Evolutionary conservation across 1,139 yeast genomes (phyloP).

Genomic region (Geotrichum macrosporum): DNA sequence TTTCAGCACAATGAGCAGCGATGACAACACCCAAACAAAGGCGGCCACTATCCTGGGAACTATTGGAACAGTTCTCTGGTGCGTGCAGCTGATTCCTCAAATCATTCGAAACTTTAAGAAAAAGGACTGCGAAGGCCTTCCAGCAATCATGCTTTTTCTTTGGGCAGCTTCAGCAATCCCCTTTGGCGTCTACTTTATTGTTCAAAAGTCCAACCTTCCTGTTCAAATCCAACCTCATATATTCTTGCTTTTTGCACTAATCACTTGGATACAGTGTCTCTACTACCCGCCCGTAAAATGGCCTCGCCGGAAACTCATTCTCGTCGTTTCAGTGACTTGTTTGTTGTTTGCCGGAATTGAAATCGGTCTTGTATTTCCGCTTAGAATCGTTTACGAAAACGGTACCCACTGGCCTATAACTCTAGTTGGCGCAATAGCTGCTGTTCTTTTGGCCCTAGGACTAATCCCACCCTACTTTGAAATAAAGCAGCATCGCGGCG

Average conservation of each 20-base stretch:
- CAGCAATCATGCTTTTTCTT: slow-evolving; percentile 74
- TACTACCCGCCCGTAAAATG: slow-evolving; percentile 66
- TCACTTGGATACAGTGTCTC: slow-evolving; percentile 67
- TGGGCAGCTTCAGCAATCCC: slow-evolving; percentile 86
- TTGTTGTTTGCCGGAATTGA: slow-evolving; percentile 56
- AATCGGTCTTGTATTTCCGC: slow-evolving; percentile 66
- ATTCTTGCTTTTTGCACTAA: slow-evolving; percentile 65
- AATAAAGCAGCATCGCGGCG: slow-evolving; percentile 68
- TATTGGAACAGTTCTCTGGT: slow-evolving; percentile 86
- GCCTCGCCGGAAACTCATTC: slow-evolving; percentile 26
- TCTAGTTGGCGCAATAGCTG: slow-evolving; percentile 73
- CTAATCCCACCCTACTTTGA: slow-evolving; percentile 87
- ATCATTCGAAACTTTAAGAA: slow-evolving; percentile 62
- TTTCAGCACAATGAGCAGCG: slow-evolving; percentile 8
- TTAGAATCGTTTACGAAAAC: slow-evolving; percentile 54
- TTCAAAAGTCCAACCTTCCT: slow-evolving; percentile 67
- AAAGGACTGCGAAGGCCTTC: slow-evolving; percentile 83
- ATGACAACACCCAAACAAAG: slow-evolving; percentile 11
- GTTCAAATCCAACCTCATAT: slow-evolving; percentile 82
- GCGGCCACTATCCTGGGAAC: slow-evolving; percentile 84
- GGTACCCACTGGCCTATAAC: slow-evolving; percentile 71
- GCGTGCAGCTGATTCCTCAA: slow-evolving; percentile 84
- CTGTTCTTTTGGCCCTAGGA: slow-evolving; percentile 70
- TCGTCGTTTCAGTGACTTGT: slow-evolving; percentile 33
- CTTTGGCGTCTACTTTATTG: slow-evolving; percentile 73